These are phyloP conservation scores for Ophiosphaerella narmari DNA, from an alignment of 2,329 filamentous ascomycete genomes.

Conservation along the genomic window DNA sequence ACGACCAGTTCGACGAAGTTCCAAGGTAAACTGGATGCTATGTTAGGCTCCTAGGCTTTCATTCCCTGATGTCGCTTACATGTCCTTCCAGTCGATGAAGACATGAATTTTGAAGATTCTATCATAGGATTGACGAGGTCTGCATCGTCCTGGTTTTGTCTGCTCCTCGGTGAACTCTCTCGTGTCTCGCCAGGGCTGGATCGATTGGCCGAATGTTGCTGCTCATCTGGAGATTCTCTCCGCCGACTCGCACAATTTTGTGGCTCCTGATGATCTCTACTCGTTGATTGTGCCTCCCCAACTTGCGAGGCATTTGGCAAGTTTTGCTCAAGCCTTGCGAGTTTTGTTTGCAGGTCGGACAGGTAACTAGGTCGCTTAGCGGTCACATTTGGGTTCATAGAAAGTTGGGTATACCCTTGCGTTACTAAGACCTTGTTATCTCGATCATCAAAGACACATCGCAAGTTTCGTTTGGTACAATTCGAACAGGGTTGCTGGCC, in stretches of 20 bases:
- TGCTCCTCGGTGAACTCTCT: slow-evolving; percentile 24
- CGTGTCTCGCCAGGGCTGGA: slow-evolving; percentile 21
- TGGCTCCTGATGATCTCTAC: slow-evolving; percentile 1
- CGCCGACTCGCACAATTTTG: not conserved
- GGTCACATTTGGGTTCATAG: not conserved
- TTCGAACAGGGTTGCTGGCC: slow-evolving; percentile 37
- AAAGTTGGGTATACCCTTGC: slow-evolving; percentile 22
- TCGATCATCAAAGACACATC: slow-evolving; percentile 36
- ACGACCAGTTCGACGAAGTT: slow-evolving; percentile 63
- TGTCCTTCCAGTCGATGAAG: slow-evolving; percentile 25
- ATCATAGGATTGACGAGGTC: slow-evolving; percentile 33
- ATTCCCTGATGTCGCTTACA: slow-evolving; percentile 12
- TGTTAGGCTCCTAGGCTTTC: not conserved
- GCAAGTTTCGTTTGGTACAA: slow-evolving; percentile 31
- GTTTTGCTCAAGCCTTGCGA: slow-evolving; percentile 22
- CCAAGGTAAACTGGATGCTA: slow-evolving; percentile 54
- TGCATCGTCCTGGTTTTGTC: slow-evolving; percentile 20
- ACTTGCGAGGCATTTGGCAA: not conserved
- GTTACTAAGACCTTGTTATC: slow-evolving; percentile 40
- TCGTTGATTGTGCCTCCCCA: not conserved
- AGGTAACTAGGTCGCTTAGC: slow-evolving; percentile 24
- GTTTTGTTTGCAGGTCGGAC: slow-evolving; percentile 29
- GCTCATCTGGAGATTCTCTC: slow-evolving; percentile 9
- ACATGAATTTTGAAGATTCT: slow-evolving; percentile 33
- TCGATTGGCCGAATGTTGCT: slow-evolving; percentile 5